Conservation (phyloP, 139 green algal genomes). For the Nannochloris sp. region DNA sequence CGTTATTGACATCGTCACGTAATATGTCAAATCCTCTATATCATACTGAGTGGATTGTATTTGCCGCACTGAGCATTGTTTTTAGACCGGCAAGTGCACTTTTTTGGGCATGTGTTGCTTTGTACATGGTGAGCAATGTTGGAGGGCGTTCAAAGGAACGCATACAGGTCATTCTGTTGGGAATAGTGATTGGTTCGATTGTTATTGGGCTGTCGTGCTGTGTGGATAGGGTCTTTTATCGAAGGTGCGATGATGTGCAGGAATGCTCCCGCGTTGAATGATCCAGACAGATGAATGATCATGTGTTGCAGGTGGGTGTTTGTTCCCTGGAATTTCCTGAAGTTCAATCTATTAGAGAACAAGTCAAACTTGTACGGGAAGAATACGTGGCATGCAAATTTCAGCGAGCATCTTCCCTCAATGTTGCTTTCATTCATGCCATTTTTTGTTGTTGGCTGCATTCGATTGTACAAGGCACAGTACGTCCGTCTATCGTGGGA, state of each 20-base stretch:
- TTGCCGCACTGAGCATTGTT: constrained; percentile 23
- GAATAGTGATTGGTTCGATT: neutral
- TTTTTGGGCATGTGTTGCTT: constrained; percentile 22
- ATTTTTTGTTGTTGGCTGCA: constrained; percentile 12
- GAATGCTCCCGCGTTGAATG: neutral
- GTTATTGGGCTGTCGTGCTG: neutral
- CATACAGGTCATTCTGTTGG: neutral
- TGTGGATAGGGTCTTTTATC: neutral
- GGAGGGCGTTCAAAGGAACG: neutral
- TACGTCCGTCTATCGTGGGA: no score
- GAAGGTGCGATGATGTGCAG: neutral
- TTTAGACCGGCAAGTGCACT: constrained; percentile 33
- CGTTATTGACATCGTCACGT: no score
- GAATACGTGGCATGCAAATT: constrained; percentile 68
- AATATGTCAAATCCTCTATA: no score
- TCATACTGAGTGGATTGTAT: constrained; percentile 12
- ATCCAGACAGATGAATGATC: neutral
- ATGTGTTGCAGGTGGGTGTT: constrained; percentile 31
- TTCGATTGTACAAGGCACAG: no score
- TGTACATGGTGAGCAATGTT: no score
- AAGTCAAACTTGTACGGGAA: constrained; percentile 43
- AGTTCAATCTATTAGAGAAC: constrained; percentile 56
- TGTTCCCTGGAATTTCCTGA: constrained; percentile 52
- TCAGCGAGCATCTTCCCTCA: constrained; percentile 31
- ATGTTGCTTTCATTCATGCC: constrained; percentile 25